Percentiles rank a stretch among this genome's conserved stretches.
Conservation (phyloP, 495 filamentous ascomycete species). For the Penicillium argentinense region DNA sequence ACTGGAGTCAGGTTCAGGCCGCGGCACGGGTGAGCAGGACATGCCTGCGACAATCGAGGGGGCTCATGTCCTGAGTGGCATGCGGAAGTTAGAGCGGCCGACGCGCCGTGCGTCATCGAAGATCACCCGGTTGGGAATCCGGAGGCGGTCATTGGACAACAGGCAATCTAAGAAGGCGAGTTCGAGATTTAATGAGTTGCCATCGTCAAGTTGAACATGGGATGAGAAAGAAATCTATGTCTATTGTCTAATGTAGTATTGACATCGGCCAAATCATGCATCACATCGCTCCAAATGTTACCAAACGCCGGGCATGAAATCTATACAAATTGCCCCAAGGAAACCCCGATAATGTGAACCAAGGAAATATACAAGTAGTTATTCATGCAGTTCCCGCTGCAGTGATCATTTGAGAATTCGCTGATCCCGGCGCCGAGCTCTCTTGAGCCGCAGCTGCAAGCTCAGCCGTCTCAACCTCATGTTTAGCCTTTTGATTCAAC, state of each 20-base stretch:
- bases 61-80: slow-evolving; percentile 21
- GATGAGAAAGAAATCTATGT: slow-evolving; percentile 7
- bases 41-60: slow-evolving; percentile 33
- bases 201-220: too few species aligned
- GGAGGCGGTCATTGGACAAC: slow-evolving; percentile 3
- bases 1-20: slow-evolving; percentile 21
- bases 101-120: slow-evolving; percentile 16
- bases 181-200: background rate
- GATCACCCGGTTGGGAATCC: slow-evolving; percentile 4
- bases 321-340: slow-evolving; percentile 12
- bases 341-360: too few species aligned
- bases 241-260: slow-evolving; percentile 19
- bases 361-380: background rate
- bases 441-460: slow-evolving; percentile 23
- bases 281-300: too few species aligned
- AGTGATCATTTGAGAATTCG: slow-evolving; percentile 7
- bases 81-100: slow-evolving; percentile 3
- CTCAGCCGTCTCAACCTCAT: slow-evolving; percentile 45
- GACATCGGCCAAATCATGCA: slow-evolving; percentile 20
- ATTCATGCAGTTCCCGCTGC: slow-evolving; percentile 28
- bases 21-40: slow-evolving; percentile 31
- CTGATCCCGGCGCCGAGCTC: slow-evolving; percentile 4
- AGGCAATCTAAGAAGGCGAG: background rate
- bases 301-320: slow-evolving; percentile 11
- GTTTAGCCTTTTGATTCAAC: slow-evolving; percentile 73